These are phyloP conservation scores for Colletotrichum siamense DNA, from an alignment of 2,329 filamentous ascomycete genomes.

Conservation along the genomic window DNA sequence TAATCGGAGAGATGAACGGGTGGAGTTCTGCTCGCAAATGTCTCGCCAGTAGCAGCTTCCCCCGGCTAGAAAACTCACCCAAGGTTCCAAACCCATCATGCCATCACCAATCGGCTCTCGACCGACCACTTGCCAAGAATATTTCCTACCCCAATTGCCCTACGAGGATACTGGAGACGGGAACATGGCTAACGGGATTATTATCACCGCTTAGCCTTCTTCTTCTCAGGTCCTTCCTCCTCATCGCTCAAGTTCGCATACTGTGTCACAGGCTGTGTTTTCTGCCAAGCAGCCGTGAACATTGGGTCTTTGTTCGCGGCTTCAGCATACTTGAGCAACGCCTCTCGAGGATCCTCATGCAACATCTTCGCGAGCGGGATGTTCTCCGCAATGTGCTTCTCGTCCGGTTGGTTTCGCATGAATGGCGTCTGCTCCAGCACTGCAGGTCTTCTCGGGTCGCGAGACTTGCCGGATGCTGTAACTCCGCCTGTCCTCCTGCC, in stretches of 20 bases:
- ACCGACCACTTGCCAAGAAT: not conserved
- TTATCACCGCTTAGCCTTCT: slow-evolving; percentile 57
- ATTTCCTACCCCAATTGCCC: not conserved
- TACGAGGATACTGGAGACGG: slow-evolving; percentile 19
- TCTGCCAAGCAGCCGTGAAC: slow-evolving; percentile 92
- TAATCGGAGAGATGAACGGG: slow-evolving; percentile 14
- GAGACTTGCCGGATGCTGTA: slow-evolving; percentile 77
- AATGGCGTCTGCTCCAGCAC: slow-evolving; percentile 88
- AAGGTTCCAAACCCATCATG: not conserved
- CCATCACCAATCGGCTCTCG: not conserved
- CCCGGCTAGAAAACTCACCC: not conserved
- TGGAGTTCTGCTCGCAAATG: slow-evolving; percentile 7
- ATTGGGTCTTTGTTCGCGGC: slow-evolving; percentile 91
- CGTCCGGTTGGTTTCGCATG: slow-evolving; percentile 87
- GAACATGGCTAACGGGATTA: not conserved
- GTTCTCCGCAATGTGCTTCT: slow-evolving; percentile 84
- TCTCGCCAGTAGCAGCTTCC: not conserved
- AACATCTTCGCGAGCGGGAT: slow-evolving; percentile 92
- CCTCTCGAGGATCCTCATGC: slow-evolving; percentile 94
- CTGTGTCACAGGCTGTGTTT: slow-evolving; percentile 90
- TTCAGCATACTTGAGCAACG: slow-evolving; percentile 92
- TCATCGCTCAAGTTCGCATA: slow-evolving; percentile 85
- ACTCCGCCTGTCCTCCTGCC: slow-evolving; percentile 67
- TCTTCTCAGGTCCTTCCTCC: slow-evolving; percentile 27
- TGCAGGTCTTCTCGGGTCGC: slow-evolving; percentile 84